Percentiles rank a stretch among this genome's conserved stretches.
Evolutionary conservation across 306 rosid species (phyloP).

Genomic region (Quercus ilex): DNA sequence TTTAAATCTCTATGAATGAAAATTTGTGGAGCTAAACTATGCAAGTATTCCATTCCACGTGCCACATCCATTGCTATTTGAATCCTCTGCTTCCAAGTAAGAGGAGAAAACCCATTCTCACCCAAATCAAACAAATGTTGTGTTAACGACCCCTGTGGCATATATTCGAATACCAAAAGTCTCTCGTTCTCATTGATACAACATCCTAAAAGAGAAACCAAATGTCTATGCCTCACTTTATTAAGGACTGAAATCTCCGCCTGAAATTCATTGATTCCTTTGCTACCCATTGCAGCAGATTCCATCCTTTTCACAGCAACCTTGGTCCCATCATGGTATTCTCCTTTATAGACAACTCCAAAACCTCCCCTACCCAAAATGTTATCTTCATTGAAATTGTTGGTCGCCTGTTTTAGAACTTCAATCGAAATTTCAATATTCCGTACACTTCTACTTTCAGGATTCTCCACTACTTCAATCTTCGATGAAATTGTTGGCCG

Average conservation of each 20-base stretch:
- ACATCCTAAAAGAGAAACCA: conserved; percentile 77
- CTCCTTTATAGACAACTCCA: conserved; percentile 87
- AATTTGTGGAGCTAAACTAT: conserved; percentile 85
- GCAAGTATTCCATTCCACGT: conserved; percentile 82
- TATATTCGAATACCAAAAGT: conserved; percentile 74
- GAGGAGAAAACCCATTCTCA: conserved; percentile 45
- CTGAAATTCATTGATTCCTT: conserved; percentile 77
- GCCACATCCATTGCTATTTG: conserved; percentile 85
- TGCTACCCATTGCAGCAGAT: conserved; percentile 57
- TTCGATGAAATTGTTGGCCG: neutral
- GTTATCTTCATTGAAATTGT: conserved; percentile 67
- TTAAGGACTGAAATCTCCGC: conserved; percentile 82
- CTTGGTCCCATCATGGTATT: conserved; percentile 71
- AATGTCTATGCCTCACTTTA: conserved; percentile 84
- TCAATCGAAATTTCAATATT: conserved; percentile 63
- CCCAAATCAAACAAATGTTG: conserved; percentile 69
- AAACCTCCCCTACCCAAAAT: conserved; percentile 88
- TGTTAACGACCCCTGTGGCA: conserved; percentile 86
- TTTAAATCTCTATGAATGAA: conserved; percentile 87
- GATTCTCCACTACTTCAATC: conserved; percentile 42
- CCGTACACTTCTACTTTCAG: conserved; percentile 48
- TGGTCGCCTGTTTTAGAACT: conserved; percentile 58
- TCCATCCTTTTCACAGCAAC: conserved; percentile 91
- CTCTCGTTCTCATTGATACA: conserved; percentile 83
- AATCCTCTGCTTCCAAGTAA: conserved; percentile 78